Evolutionary conservation across 371 early-diverging fungal species (phyloP).

Genomic region (Rhizomucor miehei): DNA sequence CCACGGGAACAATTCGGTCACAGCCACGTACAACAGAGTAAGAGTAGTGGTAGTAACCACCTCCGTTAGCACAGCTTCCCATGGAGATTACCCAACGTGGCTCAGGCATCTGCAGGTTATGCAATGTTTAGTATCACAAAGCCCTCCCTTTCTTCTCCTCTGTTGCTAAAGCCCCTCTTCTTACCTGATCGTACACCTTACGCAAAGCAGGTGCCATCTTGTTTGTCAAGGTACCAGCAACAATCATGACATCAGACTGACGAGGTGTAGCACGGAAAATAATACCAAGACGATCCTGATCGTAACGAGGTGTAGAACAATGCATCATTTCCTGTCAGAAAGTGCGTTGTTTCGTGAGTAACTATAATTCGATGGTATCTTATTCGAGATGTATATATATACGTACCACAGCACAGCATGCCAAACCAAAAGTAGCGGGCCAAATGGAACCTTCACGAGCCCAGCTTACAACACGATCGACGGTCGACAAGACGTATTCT

Average conservation of each 20-base stretch:
- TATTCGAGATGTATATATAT: too few relatives aligned
- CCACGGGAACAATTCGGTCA: slow-evolving; percentile 96
- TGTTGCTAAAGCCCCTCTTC: too few relatives aligned
- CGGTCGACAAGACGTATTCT: slow-evolving; percentile 80
- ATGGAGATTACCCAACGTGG: slow-evolving; percentile 99
- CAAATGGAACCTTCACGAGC: slow-evolving; percentile 92
- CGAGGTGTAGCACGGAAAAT: slow-evolving; percentile 98
- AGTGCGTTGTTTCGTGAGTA: slow-evolving; percentile 1
- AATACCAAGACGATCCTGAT: slow-evolving; percentile 97
- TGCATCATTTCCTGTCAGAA: slow-evolving; percentile 89
- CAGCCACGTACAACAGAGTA: slow-evolving; percentile 95
- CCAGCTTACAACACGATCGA: slow-evolving; percentile 94
- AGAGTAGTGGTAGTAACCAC: slow-evolving; percentile 98
- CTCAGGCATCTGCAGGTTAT: slow-evolving; percentile 82
- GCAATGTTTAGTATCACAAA: not conserved
- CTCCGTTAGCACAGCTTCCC: slow-evolving; percentile 97
- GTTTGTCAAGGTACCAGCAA: slow-evolving; percentile 96
- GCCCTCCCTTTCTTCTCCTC: slow-evolving; percentile 1
- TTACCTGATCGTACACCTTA: slow-evolving; percentile 91
- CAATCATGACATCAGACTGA: slow-evolving; percentile 99
- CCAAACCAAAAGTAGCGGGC: slow-evolving; percentile 98
- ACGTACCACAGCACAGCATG: slow-evolving; percentile 89
- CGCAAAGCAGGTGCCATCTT: slow-evolving; percentile 98
- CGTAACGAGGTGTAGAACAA: slow-evolving; percentile 96
- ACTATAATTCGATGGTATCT: slow-evolving; percentile 4